These are phyloP conservation scores for Erythrobasidium yunnanense DNA, from an alignment of 768 basidiomycete species.

Conservation along the genomic window DNA sequence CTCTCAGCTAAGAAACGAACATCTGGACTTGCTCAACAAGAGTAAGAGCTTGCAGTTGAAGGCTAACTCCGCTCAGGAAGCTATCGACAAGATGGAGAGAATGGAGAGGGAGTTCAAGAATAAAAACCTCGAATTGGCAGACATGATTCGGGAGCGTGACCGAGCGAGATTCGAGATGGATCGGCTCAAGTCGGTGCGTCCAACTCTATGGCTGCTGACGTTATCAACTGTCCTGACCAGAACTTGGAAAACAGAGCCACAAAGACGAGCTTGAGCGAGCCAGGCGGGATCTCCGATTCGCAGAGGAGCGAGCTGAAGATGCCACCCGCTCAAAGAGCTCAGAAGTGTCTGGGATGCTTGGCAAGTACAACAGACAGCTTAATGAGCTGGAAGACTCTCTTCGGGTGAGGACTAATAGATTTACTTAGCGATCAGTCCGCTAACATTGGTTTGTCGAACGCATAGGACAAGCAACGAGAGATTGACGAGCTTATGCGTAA, in stretches of 20 bases:
- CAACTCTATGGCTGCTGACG: background rate
- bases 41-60: conserved; percentile 96
- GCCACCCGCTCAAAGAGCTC: conserved; percentile 79
- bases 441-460: too few species aligned
- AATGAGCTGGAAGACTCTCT: conserved; percentile 93
- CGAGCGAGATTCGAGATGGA: conserved; percentile 91
- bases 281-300: conserved; percentile 81
- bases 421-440: too few species aligned
- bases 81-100: conserved; percentile 93
- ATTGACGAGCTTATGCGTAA: conserved; percentile 83
- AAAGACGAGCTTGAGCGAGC: conserved; percentile 89
- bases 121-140: conserved; percentile 96
- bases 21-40: conserved; percentile 90
- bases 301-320: conserved; percentile 96
- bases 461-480: conserved; percentile 83
- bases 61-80: conserved; percentile 95
- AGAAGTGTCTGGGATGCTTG: conserved; percentile 74
- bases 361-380: conserved; percentile 90
- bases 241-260: conserved; percentile 54
- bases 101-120: conserved; percentile 97
- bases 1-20: conserved; percentile 92
- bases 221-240: background rate
- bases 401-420: conserved; percentile 57
- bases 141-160: conserved; percentile 97
- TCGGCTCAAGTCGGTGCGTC: conserved; percentile 68